phyloP scores from a whole-genome alignment of 2,329 filamentous ascomycete genomes.

The Torrubiellomyces zombiae region DNA sequence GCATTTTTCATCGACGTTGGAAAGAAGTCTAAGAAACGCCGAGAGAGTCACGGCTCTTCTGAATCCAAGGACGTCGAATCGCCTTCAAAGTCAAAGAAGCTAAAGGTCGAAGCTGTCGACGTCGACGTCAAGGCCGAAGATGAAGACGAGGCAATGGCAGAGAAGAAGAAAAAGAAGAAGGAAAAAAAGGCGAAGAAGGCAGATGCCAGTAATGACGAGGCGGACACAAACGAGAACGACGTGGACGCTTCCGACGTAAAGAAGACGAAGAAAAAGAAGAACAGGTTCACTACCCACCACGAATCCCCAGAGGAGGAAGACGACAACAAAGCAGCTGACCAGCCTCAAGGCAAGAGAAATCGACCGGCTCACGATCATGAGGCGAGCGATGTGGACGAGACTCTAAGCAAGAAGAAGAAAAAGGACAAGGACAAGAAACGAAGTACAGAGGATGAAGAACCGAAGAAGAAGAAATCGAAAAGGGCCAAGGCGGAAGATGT shows the following conservation, averaged over 20 bases:
- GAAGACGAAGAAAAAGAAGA: constrained; percentile 2
- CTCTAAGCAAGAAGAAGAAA: constrained; percentile 5
- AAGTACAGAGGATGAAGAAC: constrained; percentile 5
- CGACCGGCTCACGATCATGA: no score
- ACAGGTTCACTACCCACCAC: no score
- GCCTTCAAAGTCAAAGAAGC: constrained; percentile 6
- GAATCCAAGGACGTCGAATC: no score
- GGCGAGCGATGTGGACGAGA: constrained; percentile 6
- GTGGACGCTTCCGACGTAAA: no score
- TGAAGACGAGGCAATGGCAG: constrained; percentile 5
- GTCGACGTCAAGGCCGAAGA: constrained; percentile 2
- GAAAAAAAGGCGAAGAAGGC: constrained; percentile 9
- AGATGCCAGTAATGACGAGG: constrained; percentile 6
- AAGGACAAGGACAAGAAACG: constrained; percentile 8
- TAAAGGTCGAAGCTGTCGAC: constrained; percentile 2
- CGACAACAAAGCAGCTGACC: constrained; percentile 8
- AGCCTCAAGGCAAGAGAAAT: constrained; percentile 9
- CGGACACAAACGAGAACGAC: constrained; percentile 6
- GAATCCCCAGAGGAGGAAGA: constrained; percentile 5
- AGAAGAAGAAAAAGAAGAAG: constrained; percentile 8
- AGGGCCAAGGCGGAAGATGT: constrained; percentile 9
- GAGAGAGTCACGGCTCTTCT: constrained; percentile 14
- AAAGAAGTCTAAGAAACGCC: constrained; percentile 16
- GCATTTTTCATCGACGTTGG: no score
- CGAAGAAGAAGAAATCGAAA: constrained; percentile 7